Conservation (phyloP, 129 eudicot species). For the Daucus carota region DH1_v3.0 NC_030384.2:30872001-30872500, state of each 20-base stretch:
- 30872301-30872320: not conserved
- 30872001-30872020: constrained; percentile 68
- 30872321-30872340: not conserved
- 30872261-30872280: not conserved
- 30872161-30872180: not conserved
- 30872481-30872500: not conserved
- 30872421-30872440: not conserved
- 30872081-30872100: constrained; percentile 60
- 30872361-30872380: not conserved
- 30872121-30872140: constrained; percentile 64
- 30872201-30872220: not conserved
- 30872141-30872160: constrained; percentile 50
- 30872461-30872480: not conserved
- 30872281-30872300: not conserved
- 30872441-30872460: not conserved
- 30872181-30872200: not conserved
- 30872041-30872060: constrained; percentile 74
- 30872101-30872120: constrained; percentile 60
- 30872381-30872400: not conserved
- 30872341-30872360: not conserved
- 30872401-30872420: not conserved
- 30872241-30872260: not conserved
- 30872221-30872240: not conserved
- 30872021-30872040: constrained; percentile 45
- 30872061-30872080: constrained; percentile 81